These are phyloP conservation scores for Erysimum cheiranthoides DNA, from an alignment of 345 rosid genomes.

Conservation along the genomic window DNA sequence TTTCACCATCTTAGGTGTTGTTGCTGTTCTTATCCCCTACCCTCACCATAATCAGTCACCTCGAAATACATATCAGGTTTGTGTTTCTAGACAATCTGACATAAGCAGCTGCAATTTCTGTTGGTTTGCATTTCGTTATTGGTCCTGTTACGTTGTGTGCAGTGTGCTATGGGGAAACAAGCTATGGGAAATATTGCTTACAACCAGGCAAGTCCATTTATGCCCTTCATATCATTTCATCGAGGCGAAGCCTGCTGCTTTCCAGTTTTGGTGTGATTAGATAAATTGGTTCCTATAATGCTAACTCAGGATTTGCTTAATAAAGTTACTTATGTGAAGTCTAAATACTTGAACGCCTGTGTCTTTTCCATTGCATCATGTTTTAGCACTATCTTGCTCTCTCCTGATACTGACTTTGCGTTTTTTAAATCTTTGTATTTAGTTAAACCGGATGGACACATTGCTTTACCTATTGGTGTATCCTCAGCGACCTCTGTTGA, in stretches of 20 bases:
- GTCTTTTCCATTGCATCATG: slow-evolving; percentile 1
- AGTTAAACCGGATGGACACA: slow-evolving; percentile 89
- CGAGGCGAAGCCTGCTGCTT: slow-evolving; percentile 12
- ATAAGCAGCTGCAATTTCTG: slow-evolving; percentile 27
- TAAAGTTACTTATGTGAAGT: slow-evolving; percentile 26
- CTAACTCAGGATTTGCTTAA: slow-evolving; percentile 13
- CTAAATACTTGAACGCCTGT: slow-evolving; percentile 1
- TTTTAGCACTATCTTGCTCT: slow-evolving; percentile 15
- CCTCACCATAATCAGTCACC: slow-evolving; percentile 99
- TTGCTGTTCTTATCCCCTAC: slow-evolving; percentile 92
- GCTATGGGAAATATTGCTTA: slow-evolving; percentile 98
- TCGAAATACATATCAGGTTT: slow-evolving; percentile 95
- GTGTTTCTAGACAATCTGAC: slow-evolving; percentile 29
- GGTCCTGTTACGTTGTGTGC: slow-evolving; percentile 25
- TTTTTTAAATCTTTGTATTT: slow-evolving; percentile 26
- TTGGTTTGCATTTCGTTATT: slow-evolving; percentile 20
- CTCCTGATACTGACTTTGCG: slow-evolving; percentile 5
- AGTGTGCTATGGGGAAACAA: slow-evolving; percentile 99
- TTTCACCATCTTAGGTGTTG: slow-evolving; percentile 93
- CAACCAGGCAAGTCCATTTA: slow-evolving; percentile 71
- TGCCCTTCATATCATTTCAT: slow-evolving; percentile 10
- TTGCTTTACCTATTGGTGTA: slow-evolving; percentile 88
- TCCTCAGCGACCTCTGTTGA: slow-evolving; percentile 90
- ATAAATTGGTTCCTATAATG: slow-evolving; percentile 5
- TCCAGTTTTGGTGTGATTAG: slow-evolving; percentile 18